A percentile compares a stretch with the other conserved stretches of the same genome.
Conservation (phyloP, 495 filamentous ascomycete genomes). For the Poronia punctata region DNA sequence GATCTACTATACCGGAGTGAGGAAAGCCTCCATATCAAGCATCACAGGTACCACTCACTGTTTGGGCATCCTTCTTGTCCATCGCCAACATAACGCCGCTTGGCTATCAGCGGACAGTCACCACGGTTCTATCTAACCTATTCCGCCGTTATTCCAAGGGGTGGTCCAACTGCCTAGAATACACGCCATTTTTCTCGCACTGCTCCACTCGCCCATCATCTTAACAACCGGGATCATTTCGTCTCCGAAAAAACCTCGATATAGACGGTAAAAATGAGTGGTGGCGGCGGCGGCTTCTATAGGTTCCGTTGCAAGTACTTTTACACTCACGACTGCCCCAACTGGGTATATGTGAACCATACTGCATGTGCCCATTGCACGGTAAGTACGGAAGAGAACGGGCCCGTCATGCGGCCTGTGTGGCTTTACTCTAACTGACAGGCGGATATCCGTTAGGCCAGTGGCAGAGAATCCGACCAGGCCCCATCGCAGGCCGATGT, state of each 20-base stretch:
- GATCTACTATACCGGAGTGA: neutral
- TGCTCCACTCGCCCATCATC: neutral
- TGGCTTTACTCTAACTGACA: constrained; percentile 8
- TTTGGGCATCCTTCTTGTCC: constrained; percentile 1
- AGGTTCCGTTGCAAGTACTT: constrained; percentile 58
- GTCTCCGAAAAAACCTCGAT: neutral
- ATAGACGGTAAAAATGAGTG: constrained; percentile 33
- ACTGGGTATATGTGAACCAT: constrained; percentile 57
- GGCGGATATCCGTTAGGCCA: constrained; percentile 26
- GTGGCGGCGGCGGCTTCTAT: constrained; percentile 51
- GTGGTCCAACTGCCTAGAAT: neutral
- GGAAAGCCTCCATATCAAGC: too few relatives aligned
- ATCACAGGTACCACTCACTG: neutral
- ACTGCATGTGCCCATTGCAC: constrained; percentile 50
- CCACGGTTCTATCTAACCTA: neutral
- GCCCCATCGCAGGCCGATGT: constrained; percentile 14
- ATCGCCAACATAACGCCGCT: constrained; percentile 10
- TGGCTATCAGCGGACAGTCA: constrained; percentile 16
- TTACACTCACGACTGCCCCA: constrained; percentile 48
- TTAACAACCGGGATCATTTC: neutral
- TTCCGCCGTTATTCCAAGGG: neutral
- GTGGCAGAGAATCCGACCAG: constrained; percentile 40
- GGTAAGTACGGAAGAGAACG: constrained; percentile 34
- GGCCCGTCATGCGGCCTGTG: neutral
- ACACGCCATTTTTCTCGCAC: neutral